A percentile compares a stretch with the other conserved stretches of the same genome.
phyloP scores from a whole-genome alignment of 345 rosid genomes.

The Arabidopsis suecica region DNA sequence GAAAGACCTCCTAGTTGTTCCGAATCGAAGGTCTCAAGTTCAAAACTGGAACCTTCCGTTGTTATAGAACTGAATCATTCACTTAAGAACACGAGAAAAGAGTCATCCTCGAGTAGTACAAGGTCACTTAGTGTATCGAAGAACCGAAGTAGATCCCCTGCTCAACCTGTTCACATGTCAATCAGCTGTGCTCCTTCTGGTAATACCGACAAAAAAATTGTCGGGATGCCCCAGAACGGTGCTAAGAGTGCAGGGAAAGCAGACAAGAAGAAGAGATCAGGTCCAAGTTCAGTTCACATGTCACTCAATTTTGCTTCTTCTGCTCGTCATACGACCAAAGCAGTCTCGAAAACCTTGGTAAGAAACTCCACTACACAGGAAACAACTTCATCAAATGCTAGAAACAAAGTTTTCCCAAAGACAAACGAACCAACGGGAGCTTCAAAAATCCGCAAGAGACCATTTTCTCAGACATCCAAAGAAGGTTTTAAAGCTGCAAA shows the following conservation, averaged over 20 bases:
- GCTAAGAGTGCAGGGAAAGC: slow-evolving; percentile 30
- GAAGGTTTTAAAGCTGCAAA: slow-evolving; percentile 44
- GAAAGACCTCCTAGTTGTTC: slow-evolving; percentile 50
- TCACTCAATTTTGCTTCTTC: slow-evolving; percentile 56
- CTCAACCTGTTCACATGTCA: slow-evolving; percentile 20
- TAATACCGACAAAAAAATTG: background rate
- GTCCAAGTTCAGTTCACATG: slow-evolving; percentile 53
- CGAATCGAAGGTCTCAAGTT: slow-evolving; percentile 26
- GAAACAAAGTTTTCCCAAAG: slow-evolving; percentile 39
- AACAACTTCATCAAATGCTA: slow-evolving; percentile 42
- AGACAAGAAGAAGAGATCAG: slow-evolving; percentile 45
- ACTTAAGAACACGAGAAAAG: slow-evolving; percentile 23
- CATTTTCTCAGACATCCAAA: slow-evolving; percentile 45
- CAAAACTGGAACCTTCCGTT: slow-evolving; percentile 19
- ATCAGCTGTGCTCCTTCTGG: slow-evolving; percentile 19
- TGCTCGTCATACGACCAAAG: slow-evolving; percentile 44
- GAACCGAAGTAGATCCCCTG: slow-evolving; percentile 32
- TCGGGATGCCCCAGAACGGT: background rate
- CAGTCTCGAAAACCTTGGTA: slow-evolving; percentile 45
- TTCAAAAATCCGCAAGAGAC: slow-evolving; percentile 45
- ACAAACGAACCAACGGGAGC: slow-evolving; percentile 33
- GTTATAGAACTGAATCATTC: slow-evolving; percentile 5
- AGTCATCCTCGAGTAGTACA: slow-evolving; percentile 31
- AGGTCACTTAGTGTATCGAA: slow-evolving; percentile 15
- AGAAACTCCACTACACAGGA: slow-evolving; percentile 44